Evolutionary conservation across 352 stramenopile species (phyloP), one percentile per base, ranked within the genome.

Genomic region (Phytopythium aichiense): DNA sequence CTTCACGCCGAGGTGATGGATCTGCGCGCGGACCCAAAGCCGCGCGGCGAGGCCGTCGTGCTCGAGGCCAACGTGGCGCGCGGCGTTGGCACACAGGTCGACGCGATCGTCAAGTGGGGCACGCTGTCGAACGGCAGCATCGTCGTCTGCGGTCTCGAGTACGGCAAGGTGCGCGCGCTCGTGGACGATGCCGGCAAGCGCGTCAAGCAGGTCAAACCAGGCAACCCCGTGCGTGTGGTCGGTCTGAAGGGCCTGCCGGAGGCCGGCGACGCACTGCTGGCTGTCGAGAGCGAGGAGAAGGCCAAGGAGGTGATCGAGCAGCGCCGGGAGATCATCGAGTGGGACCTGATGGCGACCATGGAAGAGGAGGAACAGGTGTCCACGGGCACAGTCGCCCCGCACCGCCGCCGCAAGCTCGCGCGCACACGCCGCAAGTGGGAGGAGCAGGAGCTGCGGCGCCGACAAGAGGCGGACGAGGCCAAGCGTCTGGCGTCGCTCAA

Each of bases 1-100:
- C 73, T 99, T 12, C 88, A 98, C 63, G 91, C 96, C 46, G 97
- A 99, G 72, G 79, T 99, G 59, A 74, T 98, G 70, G 95, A 99
- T 56, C 75, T 99, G 15, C 92, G 96, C 60, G 95, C 96, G 2
- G 97, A 99, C 69, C 78, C 76, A 5, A 73, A 94, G 57, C 72
- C 76, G 37, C 60, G 81, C 18, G 96, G 96, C 18, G 92, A 99
- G 66, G 97, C 93, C 38, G 87, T 98, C 38, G 94, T 99, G 33
- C 76, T 99, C 20, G 98, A 99, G 71, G 93, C 95, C 9, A 92
- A 89, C 54, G 77, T 99, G n/a, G 88, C 98, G 66, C 89, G 89
- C 43, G 96, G 87, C 20, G 82, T 99, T 5, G 97, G 97, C 56
- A 96, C 92, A 46, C 89, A 98, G 53, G 92, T 98, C 28, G 98